Percentiles rank a stretch among this genome's conserved stretches.
Evolutionary conservation across 2,329 filamentous ascomycete genomes (phyloP).

Genomic region (Aureobasidium vineae): DNA sequence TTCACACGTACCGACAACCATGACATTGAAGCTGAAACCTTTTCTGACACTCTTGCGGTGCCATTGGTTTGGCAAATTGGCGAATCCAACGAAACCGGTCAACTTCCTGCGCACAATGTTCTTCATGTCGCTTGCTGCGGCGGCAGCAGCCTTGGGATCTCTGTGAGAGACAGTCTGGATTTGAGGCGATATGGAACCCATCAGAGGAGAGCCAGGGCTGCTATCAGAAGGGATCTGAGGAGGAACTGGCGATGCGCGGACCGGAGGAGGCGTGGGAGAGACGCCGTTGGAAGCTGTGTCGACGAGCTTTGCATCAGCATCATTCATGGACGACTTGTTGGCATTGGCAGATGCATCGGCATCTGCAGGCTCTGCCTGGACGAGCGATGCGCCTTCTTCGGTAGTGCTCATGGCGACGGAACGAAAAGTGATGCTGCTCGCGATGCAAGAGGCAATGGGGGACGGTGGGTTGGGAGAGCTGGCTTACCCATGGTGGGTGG

Average conservation of each 20-base stretch:
- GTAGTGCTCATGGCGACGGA: conserved; percentile 19
- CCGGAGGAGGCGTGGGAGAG: conserved; percentile 43
- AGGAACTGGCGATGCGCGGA: conserved; percentile 49
- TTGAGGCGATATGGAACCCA: conserved; percentile 45
- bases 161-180: conserved; percentile 63
- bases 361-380: conserved; percentile 2
- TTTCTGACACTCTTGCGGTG: conserved; percentile 99
- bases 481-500: conserved; percentile 27
- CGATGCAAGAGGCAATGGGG: conserved; percentile 19
- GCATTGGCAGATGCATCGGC: neutral
- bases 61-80: conserved; percentile 99
- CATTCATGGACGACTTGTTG: conserved; percentile 17
- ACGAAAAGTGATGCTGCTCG: conserved; percentile 1
- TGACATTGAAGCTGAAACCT: conserved; percentile 99
- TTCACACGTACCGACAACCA: conserved; percentile 88
- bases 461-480: conserved; percentile 19
- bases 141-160: conserved; percentile 58
- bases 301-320: conserved; percentile 28
- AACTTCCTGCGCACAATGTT: conserved; percentile 99
- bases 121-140: conserved; percentile 60
- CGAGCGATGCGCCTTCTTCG: conserved; percentile 19
- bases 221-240: conserved; percentile 47
- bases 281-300: conserved; percentile 48
- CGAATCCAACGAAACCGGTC: conserved; percentile 97
- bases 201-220: conserved; percentile 55